Percentiles rank a stretch among this genome's conserved stretches.
Evolutionary conservation across 1,139 yeast genomes (phyloP).

Genomic region (Kodamaea sp.): DNA sequence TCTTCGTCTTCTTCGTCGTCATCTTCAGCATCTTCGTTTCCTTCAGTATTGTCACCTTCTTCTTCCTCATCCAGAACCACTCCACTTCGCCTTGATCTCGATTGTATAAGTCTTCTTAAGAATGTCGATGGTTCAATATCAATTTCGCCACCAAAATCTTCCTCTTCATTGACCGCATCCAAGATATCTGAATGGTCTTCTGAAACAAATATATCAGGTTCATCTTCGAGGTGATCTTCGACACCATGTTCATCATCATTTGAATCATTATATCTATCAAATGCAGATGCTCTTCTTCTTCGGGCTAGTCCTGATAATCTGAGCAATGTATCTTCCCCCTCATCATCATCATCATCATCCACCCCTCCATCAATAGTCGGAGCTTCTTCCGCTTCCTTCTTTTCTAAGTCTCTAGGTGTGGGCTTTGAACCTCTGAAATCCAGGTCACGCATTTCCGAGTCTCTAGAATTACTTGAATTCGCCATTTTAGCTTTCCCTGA

Average conservation of each 20-base stretch:
- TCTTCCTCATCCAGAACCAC: background rate
- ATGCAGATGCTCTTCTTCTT: constrained; percentile 8
- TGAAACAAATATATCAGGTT: constrained; percentile 15
- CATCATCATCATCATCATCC: constrained; percentile 3
- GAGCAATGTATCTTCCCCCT: constrained; percentile 13
- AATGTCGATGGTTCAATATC: constrained; percentile 26
- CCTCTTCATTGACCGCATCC: constrained; percentile 19
- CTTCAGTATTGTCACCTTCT: constrained; percentile 1
- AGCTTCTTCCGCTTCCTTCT: too few relatives aligned
- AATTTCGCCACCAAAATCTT: constrained; percentile 22
- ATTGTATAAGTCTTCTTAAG: constrained; percentile 23
- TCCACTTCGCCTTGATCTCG: constrained; percentile 3
- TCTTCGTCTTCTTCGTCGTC: constrained; percentile 21
- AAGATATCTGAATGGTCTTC: constrained; percentile 18
- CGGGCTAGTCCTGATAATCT: constrained; percentile 17
- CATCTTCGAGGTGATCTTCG: constrained; percentile 19
- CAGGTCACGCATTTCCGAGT: constrained; percentile 1
- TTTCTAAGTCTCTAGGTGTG: background rate
- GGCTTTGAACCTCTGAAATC: background rate
- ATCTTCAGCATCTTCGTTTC: constrained; percentile 8
- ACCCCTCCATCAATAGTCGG: background rate
- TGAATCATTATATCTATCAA: constrained; percentile 9
- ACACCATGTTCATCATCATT: constrained; percentile 10
- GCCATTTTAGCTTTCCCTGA: too few relatives aligned
- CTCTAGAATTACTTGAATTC: background rate